Evolutionary conservation across 2,329 filamentous ascomycete species (phyloP).

Genomic region (Exophiala aquamarina): DNA sequence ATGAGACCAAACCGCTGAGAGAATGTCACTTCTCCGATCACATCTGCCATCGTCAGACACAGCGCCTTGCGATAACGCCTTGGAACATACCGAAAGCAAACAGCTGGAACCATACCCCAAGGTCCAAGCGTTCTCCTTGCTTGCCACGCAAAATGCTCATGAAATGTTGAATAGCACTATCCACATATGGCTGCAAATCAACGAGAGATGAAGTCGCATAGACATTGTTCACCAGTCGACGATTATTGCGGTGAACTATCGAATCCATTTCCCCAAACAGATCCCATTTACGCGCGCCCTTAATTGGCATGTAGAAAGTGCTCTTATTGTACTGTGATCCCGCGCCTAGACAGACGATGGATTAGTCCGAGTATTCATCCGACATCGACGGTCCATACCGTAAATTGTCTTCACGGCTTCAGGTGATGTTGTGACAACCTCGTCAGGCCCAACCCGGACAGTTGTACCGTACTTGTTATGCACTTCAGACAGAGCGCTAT

Average conservation of each 20-base stretch:
- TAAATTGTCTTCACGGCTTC: neutral
- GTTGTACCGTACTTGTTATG: neutral
- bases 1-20: conserved; percentile 42
- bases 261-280: neutral
- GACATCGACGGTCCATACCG: neutral
- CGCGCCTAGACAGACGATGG: neutral
- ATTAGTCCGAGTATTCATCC: neutral
- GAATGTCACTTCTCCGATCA: conserved; percentile 41
- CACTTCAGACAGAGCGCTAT: neutral
- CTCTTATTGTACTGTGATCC: neutral
- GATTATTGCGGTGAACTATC: neutral
- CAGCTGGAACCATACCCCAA: neutral
- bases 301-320: neutral
- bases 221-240: neutral
- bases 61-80: neutral
- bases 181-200: neutral
- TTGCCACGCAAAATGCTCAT: neutral
- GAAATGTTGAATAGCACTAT: neutral
- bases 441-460: neutral
- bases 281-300: neutral
- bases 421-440: neutral
- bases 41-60: conserved; percentile 28
- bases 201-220: neutral
- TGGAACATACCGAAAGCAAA: neutral
- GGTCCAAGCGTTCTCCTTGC: neutral